phyloP scores from a whole-genome alignment of 2,329 filamentous ascomycete genomes.

The Bipolaris sorokiniana region DNA sequence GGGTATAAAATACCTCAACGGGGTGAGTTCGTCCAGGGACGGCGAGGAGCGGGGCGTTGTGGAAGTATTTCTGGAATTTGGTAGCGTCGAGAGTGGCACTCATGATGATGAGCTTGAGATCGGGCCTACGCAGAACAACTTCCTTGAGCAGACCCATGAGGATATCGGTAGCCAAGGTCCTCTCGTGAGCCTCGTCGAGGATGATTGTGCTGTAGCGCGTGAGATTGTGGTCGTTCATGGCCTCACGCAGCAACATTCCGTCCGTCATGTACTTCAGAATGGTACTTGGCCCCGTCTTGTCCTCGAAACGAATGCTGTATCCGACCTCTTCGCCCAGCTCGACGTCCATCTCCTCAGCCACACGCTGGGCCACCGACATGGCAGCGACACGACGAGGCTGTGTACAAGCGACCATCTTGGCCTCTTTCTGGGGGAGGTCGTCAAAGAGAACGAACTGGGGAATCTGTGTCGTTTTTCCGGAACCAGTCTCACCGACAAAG shows the following conservation, averaged over 20 bases:
- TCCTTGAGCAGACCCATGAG: conserved; percentile 95
- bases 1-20: conserved; percentile 98
- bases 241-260: conserved; percentile 95
- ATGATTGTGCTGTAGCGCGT: conserved; percentile 95
- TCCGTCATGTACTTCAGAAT: conserved; percentile 99
- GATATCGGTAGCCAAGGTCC: conserved; percentile 94
- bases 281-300: conserved; percentile 84
- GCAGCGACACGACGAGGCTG: conserved; percentile 96
- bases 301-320: conserved; percentile 97
- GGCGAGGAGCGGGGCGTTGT: conserved; percentile 87
- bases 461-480: conserved; percentile 98
- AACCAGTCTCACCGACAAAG: conserved; percentile 98
- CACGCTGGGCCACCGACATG: conserved; percentile 97
- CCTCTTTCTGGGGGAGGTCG: conserved; percentile 83
- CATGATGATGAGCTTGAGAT: conserved; percentile 94
- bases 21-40: conserved; percentile 95
- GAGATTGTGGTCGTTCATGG: conserved; percentile 88
- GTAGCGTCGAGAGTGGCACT: conserved; percentile 95
- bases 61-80: conserved; percentile 98
- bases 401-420: conserved; percentile 94
- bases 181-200: conserved; percentile 96
- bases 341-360: conserved; percentile 93
- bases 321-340: conserved; percentile 90
- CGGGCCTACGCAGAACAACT: conserved; percentile 80
- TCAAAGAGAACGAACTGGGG: conserved; percentile 98